phyloP scores from a whole-genome alignment of 805 yeast species.

The Nakazawaea peltata region DNA sequence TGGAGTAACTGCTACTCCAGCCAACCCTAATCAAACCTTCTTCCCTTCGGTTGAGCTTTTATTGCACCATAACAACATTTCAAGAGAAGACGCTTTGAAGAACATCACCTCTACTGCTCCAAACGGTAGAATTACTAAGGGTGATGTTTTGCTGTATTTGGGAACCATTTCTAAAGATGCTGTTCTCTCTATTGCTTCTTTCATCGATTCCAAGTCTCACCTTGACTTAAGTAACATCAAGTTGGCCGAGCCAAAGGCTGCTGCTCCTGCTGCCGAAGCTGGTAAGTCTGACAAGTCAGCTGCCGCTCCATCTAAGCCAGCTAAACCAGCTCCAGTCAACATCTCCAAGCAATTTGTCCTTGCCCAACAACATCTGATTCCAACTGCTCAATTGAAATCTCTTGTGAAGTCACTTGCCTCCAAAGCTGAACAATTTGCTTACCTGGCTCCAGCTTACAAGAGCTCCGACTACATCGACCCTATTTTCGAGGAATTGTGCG shows the following conservation, averaged over 20 bases:
- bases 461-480: constrained; percentile 48
- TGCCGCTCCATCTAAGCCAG: constrained; percentile 20
- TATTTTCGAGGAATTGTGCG: constrained; percentile 48
- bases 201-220: constrained; percentile 46
- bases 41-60: constrained; percentile 75
- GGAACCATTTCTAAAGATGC: constrained; percentile 61
- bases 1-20: constrained; percentile 25
- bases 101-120: constrained; percentile 85
- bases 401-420: constrained; percentile 38
- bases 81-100: constrained; percentile 59
- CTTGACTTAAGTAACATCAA: constrained; percentile 69
- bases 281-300: constrained; percentile 1
- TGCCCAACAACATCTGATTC: constrained; percentile 20
- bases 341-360: constrained; percentile 23
- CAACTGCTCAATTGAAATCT: constrained; percentile 20
- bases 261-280: constrained; percentile 7
- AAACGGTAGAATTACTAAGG: constrained; percentile 78
- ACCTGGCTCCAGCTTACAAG: constrained; percentile 24
- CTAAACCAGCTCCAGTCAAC: constrained; percentile 26
- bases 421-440: constrained; percentile 36
- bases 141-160: constrained; percentile 80
- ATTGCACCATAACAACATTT: constrained; percentile 52
- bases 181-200: constrained; percentile 44
- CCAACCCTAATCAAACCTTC: constrained; percentile 60
- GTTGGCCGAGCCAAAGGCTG: constrained; percentile 26